A percentile compares a stretch with the other conserved stretches of the same genome.
Conservation (phyloP, 1,284 basidiomycete genomes). For the Ceratobasidium sp. region DNA sequence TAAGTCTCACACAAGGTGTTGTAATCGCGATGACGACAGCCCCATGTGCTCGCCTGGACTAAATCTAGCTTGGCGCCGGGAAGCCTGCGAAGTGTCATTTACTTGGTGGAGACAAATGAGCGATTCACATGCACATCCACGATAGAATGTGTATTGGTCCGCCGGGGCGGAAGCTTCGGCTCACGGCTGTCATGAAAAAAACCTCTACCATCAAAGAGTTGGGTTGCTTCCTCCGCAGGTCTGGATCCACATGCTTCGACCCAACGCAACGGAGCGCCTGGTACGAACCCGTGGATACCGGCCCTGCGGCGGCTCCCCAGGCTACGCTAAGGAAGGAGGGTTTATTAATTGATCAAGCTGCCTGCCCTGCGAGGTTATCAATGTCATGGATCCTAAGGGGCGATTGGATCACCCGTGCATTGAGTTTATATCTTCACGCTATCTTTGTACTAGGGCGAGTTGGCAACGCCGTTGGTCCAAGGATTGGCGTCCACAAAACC, state of each 20-base stretch:
- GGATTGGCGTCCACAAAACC: not conserved
- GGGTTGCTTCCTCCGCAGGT: not conserved
- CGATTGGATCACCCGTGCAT: not conserved
- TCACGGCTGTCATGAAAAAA: too few relatives aligned
- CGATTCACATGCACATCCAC: not conserved
- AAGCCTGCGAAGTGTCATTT: not conserved
- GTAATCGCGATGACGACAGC: not conserved
- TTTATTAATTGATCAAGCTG: constrained; percentile 7
- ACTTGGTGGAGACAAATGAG: not conserved
- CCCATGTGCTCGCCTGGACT: not conserved
- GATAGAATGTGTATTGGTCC: not conserved
- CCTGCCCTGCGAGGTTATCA: not conserved
- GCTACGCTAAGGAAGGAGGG: not conserved
- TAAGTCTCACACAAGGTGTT: not conserved
- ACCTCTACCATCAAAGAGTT: too few relatives aligned
- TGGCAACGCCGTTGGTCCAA: too few relatives aligned
- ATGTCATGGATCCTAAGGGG: not conserved
- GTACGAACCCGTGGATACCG: too few relatives aligned
- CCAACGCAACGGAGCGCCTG: too few relatives aligned
- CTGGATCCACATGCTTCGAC: not conserved
- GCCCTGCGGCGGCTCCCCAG: too few relatives aligned
- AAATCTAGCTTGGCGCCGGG: not conserved
- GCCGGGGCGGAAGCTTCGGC: not conserved
- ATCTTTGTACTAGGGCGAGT: too few relatives aligned
- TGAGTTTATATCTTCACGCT: too few relatives aligned